phyloP scores from a whole-genome alignment of 176 grass and related monocot genomes.

The Metroxylon sagu region DNA sequence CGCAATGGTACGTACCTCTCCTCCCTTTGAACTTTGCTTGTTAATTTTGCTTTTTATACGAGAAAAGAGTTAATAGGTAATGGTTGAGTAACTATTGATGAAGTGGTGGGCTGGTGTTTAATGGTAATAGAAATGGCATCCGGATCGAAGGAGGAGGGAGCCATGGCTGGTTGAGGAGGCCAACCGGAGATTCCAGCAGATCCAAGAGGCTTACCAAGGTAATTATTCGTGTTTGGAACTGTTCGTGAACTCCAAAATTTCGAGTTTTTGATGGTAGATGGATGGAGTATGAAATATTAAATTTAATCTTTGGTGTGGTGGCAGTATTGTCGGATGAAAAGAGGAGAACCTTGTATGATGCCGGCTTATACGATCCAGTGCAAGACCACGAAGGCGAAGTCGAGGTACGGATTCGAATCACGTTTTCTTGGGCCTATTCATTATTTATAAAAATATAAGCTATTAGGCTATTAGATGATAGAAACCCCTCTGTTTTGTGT shows the following conservation, averaged over 20 bases:
- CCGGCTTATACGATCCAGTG: conserved; percentile 48
- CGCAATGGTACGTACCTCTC: conserved; percentile 47
- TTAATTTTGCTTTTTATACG: not conserved
- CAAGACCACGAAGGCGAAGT: conserved; percentile 53
- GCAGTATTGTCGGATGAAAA: conserved; percentile 77
- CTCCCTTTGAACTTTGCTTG: no score
- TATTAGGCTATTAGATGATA: no score
- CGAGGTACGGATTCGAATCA: conserved; percentile 26
- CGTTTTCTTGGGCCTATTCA: no score
- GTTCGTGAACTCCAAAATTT: no score
- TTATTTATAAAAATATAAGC: no score
- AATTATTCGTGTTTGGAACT: not conserved
- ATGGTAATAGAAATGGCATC: conserved; percentile 63
- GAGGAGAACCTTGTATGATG: conserved; percentile 60
- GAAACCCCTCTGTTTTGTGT: no score
- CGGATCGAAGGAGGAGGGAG: conserved; percentile 46
- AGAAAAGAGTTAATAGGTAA: no score
- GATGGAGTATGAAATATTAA: no score
- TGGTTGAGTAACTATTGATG: no score
- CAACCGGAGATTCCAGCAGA: conserved; percentile 68
- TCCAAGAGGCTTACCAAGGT: conserved; percentile 91
- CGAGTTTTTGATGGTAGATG: no score
- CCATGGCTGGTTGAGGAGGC: conserved; percentile 58
- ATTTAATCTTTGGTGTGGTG: not conserved
- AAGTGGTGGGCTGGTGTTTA: no score